Evolutionary conservation across 208 protist species (phyloP).

Genomic region (Acanthamoeba triangularis): DNA sequence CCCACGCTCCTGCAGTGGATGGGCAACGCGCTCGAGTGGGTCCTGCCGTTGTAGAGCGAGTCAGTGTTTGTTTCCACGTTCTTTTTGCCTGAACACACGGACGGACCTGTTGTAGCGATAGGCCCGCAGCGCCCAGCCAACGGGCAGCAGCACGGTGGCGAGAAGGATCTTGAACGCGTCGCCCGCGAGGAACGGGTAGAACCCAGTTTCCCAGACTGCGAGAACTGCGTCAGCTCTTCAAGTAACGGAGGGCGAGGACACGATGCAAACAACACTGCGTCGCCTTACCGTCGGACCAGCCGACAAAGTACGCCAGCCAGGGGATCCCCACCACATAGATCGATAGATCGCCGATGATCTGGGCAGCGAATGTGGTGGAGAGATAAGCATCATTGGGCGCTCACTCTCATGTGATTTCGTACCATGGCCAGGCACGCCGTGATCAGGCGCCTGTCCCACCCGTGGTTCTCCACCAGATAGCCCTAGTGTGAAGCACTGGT

Average conservation of each 20-base stretch:
- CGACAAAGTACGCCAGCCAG: conserved; percentile 43
- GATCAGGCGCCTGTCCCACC: conserved; percentile 43
- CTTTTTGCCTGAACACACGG: not conserved
- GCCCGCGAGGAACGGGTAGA: conserved; percentile 39
- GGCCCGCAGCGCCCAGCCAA: conserved; percentile 25
- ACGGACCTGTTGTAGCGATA: conserved; percentile 48
- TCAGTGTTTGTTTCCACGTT: no score
- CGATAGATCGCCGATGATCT: conserved; percentile 63
- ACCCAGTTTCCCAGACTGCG: conserved; percentile 50
- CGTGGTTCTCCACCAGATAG: conserved; percentile 23
- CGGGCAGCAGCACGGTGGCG: conserved; percentile 30
- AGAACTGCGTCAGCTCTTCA: not conserved
- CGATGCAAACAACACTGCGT: not conserved
- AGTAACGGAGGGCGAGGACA: no score
- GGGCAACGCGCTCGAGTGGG: not conserved
- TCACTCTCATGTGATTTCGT: not conserved
- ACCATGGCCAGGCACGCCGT: conserved; percentile 68
- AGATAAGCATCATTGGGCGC: not conserved
- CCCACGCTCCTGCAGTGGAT: not conserved
- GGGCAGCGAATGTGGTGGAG: not conserved
- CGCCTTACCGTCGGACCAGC: conserved; percentile 41
- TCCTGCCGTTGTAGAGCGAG: not conserved
- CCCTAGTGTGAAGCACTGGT: no score
- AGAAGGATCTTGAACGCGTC: conserved; percentile 55
- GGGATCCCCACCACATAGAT: conserved; percentile 71